Evolutionary conservation across 495 filamentous ascomycete genomes (phyloP).

Genomic region (Penicillium canescens): DNA sequence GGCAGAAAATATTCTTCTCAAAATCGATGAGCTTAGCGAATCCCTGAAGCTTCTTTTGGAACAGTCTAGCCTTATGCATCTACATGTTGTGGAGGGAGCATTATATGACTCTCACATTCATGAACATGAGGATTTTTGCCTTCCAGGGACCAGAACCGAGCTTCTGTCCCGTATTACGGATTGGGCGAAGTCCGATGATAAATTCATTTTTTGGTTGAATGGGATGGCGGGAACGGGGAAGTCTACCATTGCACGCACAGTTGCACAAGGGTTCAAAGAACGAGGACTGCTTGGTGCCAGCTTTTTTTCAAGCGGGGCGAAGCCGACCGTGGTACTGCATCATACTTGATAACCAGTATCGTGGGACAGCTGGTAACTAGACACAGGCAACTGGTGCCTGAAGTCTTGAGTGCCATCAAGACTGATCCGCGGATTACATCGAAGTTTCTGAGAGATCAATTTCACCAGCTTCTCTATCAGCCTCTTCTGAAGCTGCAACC

Average conservation of each 20-base stretch:
- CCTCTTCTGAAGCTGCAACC: constrained; percentile 25
- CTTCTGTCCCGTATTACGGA: constrained; percentile 22
- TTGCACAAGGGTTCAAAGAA: constrained; percentile 14
- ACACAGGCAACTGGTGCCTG: constrained; percentile 24
- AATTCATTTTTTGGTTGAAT: constrained; percentile 39
- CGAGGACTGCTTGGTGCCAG: constrained; percentile 24
- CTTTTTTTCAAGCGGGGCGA: constrained; percentile 52
- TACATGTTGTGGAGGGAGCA: constrained; percentile 15
- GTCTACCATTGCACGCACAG: constrained; percentile 33
- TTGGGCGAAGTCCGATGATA: constrained; percentile 25
- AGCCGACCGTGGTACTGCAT: constrained; percentile 36
- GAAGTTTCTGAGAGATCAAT: constrained; percentile 44
- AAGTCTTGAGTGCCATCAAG: constrained; percentile 38
- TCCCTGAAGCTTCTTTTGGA: not conserved
- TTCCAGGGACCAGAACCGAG: constrained; percentile 29
- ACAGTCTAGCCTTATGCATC: constrained; percentile 1
- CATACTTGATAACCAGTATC: constrained; percentile 44
- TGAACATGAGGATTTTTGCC: constrained; percentile 24
- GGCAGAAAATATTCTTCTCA: constrained; percentile 2
- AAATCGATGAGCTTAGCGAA: constrained; percentile 1
- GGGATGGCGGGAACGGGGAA: constrained; percentile 42
- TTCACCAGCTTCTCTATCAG: constrained; percentile 45
- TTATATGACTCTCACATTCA: constrained; percentile 19
- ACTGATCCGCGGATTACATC: constrained; percentile 27
- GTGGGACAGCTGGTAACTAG: constrained; percentile 34